A percentile compares a stretch with the other conserved stretches of the same genome.
Conservation (phyloP, 257 asterid species). For the Hygrophila difformis region DNA sequence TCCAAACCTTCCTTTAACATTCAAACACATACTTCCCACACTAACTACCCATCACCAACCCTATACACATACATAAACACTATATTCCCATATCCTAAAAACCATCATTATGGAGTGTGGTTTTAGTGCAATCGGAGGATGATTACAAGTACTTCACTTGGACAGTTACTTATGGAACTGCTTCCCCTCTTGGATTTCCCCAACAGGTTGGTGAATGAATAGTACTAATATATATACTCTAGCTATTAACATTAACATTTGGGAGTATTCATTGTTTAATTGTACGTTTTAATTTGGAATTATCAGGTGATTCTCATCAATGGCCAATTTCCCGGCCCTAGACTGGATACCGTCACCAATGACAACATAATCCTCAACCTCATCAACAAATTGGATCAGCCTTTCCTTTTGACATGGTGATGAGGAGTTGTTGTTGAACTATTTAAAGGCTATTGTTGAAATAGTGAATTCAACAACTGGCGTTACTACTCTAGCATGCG, state of each 20-base stretch:
- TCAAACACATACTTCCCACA: too few species aligned
- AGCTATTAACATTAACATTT: not conserved
- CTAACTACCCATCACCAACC: too few species aligned
- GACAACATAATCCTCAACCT: slow-evolving; percentile 56
- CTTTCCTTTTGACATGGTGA: slow-evolving; percentile 69
- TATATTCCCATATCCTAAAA: too few species aligned
- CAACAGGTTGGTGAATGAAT: slow-evolving; percentile 33
- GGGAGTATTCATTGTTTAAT: not conserved
- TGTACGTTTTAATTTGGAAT: slow-evolving; percentile 4
- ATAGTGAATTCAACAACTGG: too few species aligned
- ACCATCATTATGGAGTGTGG: too few species aligned
- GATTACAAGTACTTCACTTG: slow-evolving; percentile 45
- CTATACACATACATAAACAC: too few species aligned
- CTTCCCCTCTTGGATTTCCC: slow-evolving; percentile 50
- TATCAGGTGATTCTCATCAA: slow-evolving; percentile 61
- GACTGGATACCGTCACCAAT: slow-evolving; percentile 52
- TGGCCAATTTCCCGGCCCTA: slow-evolving; percentile 81
- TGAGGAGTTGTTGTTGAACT: too few species aligned
- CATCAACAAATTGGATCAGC: slow-evolving; percentile 51
- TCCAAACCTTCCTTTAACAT: too few species aligned
- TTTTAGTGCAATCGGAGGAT: slow-evolving; percentile 59
- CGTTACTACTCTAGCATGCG: too few species aligned
- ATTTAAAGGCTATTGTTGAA: too few species aligned
- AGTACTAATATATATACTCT: too few species aligned
- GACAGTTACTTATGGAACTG: slow-evolving; percentile 57